Base-by-base conservation (phyloP, 257 asterid genomes). In the Solanum lignicaule region DNA sequence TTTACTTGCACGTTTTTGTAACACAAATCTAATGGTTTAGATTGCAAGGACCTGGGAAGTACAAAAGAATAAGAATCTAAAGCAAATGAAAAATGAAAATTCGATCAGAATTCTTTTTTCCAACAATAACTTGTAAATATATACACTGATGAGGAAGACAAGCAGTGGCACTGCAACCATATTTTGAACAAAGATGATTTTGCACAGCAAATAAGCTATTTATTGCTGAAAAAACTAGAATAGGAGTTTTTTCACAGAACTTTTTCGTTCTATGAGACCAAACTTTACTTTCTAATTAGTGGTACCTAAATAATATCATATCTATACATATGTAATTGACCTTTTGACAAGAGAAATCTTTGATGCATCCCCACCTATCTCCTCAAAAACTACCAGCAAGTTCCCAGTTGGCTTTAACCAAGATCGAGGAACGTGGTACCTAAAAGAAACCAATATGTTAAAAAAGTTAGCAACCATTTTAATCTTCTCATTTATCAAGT, bases 391-490 rank as follows among this genome's bases (percentile, higher is more conserved):
- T 20, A 95, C 88, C 91, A 97, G 39, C 91, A 95, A 74, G 86
- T 97, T 97, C 76, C 83, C 91, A 0, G 89, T 89, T 5, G 98
- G 95, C 90, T 93, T 93, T 93, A 97, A 87, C 99, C 99, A 97
- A 60, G 98, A 95, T 1, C 95, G 92, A 39, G 99, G 99, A 89
- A 97, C 95, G 32, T 97, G 99, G 87, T 97, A 97, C 99, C 99
- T 96, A 90, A 46, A 62, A 90, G 58, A 87, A 73, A 25, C 68
- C 78, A 69, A 88, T 35, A 33, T 9, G 76, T 18, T 65, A 79
- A 83, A 82, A 60, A 13, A 39, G 85, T 48, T 82, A 9, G 69
- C 27, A 82, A 48, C 68, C 83, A 76, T 38, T 76, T 48, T 81
- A 48, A 29, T 16, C 85, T 43, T 46, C 68, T 46, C 18, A 46